phyloP scores from a whole-genome alignment of 2,329 filamentous ascomycete species.

The Claviceps sp. region DNA sequence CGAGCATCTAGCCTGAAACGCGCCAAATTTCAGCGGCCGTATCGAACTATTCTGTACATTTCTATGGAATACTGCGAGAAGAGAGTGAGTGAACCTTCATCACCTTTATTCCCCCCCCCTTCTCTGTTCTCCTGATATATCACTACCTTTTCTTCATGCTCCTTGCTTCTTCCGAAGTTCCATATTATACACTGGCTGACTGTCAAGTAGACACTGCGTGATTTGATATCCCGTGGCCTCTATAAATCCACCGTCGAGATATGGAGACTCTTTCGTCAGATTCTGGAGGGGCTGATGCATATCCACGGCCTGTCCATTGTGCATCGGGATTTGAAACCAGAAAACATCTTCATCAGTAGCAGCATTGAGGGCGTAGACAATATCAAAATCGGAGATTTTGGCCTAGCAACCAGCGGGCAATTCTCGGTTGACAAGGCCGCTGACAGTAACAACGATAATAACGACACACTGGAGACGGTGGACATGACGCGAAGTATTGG shows the following conservation, averaged over 20 bases:
- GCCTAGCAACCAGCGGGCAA: conserved; percentile 80
- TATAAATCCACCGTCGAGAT: conserved; percentile 62
- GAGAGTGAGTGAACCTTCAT: conserved; percentile 36
- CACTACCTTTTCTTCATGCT: not conserved
- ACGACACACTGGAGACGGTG: conserved; percentile 26
- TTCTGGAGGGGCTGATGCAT: conserved; percentile 78
- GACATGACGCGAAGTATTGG: conserved; percentile 61
- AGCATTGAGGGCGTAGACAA: conserved; percentile 64
- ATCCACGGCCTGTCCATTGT: conserved; percentile 88
- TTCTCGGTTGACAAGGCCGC: conserved; percentile 46
- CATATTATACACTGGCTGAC: not conserved
- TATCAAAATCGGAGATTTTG: conserved; percentile 94
- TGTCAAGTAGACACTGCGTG: conserved; percentile 54
- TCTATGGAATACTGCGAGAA: conserved; percentile 99
- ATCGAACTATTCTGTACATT: conserved; percentile 75
- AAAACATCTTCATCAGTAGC: conserved; percentile 80
- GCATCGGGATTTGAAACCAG: conserved; percentile 89
- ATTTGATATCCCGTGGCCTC: conserved; percentile 68
- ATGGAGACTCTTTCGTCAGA: conserved; percentile 84
- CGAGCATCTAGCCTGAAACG: conserved; percentile 17
- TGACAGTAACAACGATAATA: conserved; percentile 4
- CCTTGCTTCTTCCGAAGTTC: too few species aligned
- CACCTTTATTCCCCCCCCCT: not conserved
- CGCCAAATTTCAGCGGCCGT: conserved; percentile 33
- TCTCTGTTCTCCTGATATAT: too few species aligned